A percentile compares a stretch with the other conserved stretches of the same genome.
Conservation (phyloP, 257 asterid species). For the Ilex asprella region DNA sequence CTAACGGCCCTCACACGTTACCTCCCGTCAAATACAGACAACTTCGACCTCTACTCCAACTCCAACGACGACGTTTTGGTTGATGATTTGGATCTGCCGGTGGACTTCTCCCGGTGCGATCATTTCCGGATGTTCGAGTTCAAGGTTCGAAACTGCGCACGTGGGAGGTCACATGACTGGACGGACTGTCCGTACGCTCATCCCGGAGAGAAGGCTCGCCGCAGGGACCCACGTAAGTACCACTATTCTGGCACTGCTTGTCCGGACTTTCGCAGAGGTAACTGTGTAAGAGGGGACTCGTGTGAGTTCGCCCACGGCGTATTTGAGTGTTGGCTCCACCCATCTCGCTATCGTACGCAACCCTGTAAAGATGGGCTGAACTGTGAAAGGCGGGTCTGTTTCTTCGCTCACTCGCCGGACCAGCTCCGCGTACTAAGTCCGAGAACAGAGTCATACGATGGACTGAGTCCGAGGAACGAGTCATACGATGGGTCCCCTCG, state of each 20-base stretch:
- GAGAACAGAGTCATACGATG: slow-evolving; percentile 35
- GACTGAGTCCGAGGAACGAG: slow-evolving; percentile 50
- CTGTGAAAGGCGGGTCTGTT: slow-evolving; percentile 71
- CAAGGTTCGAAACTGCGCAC: slow-evolving; percentile 65
- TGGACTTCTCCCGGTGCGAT: slow-evolving; percentile 74
- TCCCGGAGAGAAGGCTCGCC: slow-evolving; percentile 87
- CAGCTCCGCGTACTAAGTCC: slow-evolving; percentile 66
- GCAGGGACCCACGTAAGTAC: slow-evolving; percentile 77
- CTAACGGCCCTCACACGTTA: neutral
- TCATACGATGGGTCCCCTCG: slow-evolving; percentile 33
- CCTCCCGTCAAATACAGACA: slow-evolving; percentile 1
- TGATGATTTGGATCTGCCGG: neutral
- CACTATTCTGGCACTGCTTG: slow-evolving; percentile 76
- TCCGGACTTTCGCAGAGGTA: slow-evolving; percentile 67
- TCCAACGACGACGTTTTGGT: too few relatives aligned
- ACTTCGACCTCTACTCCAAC: neutral
- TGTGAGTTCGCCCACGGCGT: slow-evolving; percentile 86
- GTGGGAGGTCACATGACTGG: slow-evolving; percentile 85
- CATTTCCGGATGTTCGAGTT: slow-evolving; percentile 80
- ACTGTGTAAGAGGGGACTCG: slow-evolving; percentile 52
- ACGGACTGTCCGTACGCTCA: slow-evolving; percentile 89
- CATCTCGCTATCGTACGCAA: slow-evolving; percentile 83
- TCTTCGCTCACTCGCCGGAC: slow-evolving; percentile 81
- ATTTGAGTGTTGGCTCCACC: slow-evolving; percentile 89
- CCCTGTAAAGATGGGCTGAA: slow-evolving; percentile 73